Conservation (phyloP, 2,329 filamentous ascomycete genomes). For the Hyphodiscus sp. region DNA sequence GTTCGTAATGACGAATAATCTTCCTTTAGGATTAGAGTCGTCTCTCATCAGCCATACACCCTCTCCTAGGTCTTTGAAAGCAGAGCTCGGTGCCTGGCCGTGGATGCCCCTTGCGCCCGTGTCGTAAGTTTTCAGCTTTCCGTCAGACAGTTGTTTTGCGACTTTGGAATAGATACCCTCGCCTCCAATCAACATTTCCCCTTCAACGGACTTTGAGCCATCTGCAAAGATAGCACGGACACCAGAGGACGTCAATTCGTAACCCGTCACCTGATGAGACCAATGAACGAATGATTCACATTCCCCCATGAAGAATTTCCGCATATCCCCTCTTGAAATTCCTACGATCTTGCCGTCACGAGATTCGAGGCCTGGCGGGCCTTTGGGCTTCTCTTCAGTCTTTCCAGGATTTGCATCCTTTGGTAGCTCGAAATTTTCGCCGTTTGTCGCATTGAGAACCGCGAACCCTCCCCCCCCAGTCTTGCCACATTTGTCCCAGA, state of each 20-base stretch:
- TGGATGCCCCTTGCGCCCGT: constrained; percentile 59
- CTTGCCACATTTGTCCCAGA: constrained; percentile 54
- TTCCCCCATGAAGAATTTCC: constrained; percentile 49
- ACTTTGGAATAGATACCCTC: constrained; percentile 58
- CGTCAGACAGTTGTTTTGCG: constrained; percentile 51
- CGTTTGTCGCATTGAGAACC: constrained; percentile 46
- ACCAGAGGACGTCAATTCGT: constrained; percentile 47
- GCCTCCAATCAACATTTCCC: constrained; percentile 52
- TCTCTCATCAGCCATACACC: constrained; percentile 55
- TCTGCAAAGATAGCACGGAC: constrained; percentile 54
- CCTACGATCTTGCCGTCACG: constrained; percentile 54
- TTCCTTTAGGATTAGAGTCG: constrained; percentile 38
- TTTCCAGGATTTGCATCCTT: constrained; percentile 24
- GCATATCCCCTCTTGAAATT: constrained; percentile 58
- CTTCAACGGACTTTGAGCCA: constrained; percentile 51
- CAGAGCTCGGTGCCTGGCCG: constrained; percentile 54
- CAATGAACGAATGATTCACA: constrained; percentile 50
- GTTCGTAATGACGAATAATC: constrained; percentile 55
- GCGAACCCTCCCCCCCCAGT: constrained; percentile 50
- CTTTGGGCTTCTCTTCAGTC: constrained; percentile 12
- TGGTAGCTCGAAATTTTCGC: constrained; percentile 32
- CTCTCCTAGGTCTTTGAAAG: constrained; percentile 56
- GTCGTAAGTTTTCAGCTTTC: constrained; percentile 55
- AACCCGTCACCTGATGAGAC: constrained; percentile 49
- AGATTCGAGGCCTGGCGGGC: constrained; percentile 35